These are phyloP conservation scores for Nicotiana otophora DNA, from an alignment of 257 asterid species.

Conservation along the genomic window DNA sequence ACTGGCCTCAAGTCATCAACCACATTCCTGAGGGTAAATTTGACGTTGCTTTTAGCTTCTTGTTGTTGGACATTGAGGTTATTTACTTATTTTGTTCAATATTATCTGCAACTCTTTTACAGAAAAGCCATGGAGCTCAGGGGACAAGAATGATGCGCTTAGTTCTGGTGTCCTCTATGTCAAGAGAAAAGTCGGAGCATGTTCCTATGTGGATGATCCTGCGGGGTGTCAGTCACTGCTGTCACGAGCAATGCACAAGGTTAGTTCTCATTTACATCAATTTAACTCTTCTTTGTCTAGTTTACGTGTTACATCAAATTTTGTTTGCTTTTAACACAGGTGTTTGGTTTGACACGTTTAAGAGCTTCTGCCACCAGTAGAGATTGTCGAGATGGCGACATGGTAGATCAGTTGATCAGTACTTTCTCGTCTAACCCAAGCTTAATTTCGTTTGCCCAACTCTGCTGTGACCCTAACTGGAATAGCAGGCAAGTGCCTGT, in stretches of 20 bases:
- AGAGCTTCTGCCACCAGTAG: conserved; percentile 32
- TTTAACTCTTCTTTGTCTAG: not conserved
- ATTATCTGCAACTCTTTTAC: conserved; percentile 23
- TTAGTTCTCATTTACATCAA: conserved; percentile 18
- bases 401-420: conserved; percentile 85
- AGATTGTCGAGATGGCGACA: conserved; percentile 45
- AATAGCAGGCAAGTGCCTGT: conserved; percentile 55
- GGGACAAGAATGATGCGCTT: conserved; percentile 74
- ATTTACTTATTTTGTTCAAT: not conserved
- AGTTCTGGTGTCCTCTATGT: conserved; percentile 82
- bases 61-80: not conserved
- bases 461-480: conserved; percentile 70
- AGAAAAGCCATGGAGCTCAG: conserved; percentile 88
- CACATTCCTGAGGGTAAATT: conserved; percentile 74
- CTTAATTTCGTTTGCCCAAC: conserved; percentile 90
- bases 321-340: conserved; percentile 35
- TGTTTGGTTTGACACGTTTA: conserved; percentile 61
- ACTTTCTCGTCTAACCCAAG: conserved; percentile 94
- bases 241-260: conserved; percentile 97
- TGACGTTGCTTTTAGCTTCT: conserved; percentile 3
- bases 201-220: conserved; percentile 95
- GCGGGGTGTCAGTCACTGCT: conserved; percentile 90
- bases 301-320: conserved; percentile 19
- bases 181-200: conserved; percentile 93
- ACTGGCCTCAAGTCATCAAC: conserved; percentile 90